Base-by-base conservation (phyloP, 2,329 filamentous ascomycete species). In the Byssochlamys sp. region DNA sequence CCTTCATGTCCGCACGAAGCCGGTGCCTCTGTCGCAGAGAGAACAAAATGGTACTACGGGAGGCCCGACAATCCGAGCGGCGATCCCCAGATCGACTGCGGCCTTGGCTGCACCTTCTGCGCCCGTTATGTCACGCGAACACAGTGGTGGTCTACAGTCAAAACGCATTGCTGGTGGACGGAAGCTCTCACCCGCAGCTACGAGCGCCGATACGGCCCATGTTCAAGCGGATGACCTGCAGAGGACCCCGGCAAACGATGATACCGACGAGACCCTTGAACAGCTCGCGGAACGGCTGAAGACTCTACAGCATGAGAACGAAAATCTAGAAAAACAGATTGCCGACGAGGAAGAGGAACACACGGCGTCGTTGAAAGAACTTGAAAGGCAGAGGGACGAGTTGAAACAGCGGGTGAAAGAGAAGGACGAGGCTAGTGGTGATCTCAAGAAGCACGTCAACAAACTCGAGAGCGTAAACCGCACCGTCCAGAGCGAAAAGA, bases 361-460 rank as follows among this genome's bases (percentile, higher is more conserved):
- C 59, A 83, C 83, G 62, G 77, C 80, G n/a, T 75, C 83, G 55
- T 75, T 89, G 62, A 81, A 84, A 45, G 84, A 89, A 51, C 70
- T 96, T 31, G 84, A 86, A 56, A 85, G 85, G 58, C 90, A 95
- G 66, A 87, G 90, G 59, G 89, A 95, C 63, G 82, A 87, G 54
- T 85, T 96, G 70, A 86, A 83, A 66, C 86, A 87, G 60, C 81
- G 86, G 24, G 79, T 94, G 56, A 94, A 89, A 69, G 90, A 95
- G 67, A 96, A 95, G 71, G 92, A 97, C 62, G 90, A 95, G 66
- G 88, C 86, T 54, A 96, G 90, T 53, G 86, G 89, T 51, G 90
- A 91, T 67, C 75, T 96, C 56, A 90, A 88, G 67, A 87, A 87
- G 61, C 87, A 92, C 68, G 86, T 95, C 55, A 86, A 89, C 55